These are phyloP conservation scores for Brettanomyces bruxellensis DNA, from an alignment of 805 yeast species.

Conservation along the genomic window DNA sequence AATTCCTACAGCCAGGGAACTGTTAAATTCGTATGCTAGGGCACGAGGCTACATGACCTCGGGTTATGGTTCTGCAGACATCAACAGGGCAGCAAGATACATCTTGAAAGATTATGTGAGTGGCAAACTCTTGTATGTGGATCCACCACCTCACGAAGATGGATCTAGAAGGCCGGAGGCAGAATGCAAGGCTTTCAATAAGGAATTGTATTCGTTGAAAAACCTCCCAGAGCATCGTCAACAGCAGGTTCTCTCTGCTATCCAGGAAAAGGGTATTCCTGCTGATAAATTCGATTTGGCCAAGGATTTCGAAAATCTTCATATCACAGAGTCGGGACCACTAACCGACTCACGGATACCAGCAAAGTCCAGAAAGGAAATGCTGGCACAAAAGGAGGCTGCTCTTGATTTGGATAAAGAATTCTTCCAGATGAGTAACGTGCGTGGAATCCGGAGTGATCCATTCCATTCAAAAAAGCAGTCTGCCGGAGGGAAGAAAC, in stretches of 20 bases:
- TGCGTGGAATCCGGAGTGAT: constrained; percentile 51
- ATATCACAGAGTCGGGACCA: constrained; percentile 49
- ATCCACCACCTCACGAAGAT: constrained; percentile 78
- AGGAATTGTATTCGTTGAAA: constrained; percentile 58
- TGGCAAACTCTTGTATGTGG: constrained; percentile 77
- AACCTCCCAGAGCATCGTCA: constrained; percentile 65
- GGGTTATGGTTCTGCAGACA: constrained; percentile 95
- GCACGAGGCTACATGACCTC: constrained; percentile 98
- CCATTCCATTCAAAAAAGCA: constrained; percentile 62
- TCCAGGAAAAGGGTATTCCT: constrained; percentile 43
- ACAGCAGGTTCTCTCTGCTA: constrained; percentile 60
- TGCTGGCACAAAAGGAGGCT: constrained; percentile 32
- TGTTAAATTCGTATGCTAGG: constrained; percentile 86
- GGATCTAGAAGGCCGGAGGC: constrained; percentile 43
- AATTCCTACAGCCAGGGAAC: constrained; percentile 79
- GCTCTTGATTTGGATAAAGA: constrained; percentile 81
- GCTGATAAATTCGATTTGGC: constrained; percentile 53
- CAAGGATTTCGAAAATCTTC: constrained; percentile 59
- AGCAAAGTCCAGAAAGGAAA: neutral
- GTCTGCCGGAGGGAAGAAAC: constrained; percentile 62
- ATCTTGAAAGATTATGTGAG: constrained; percentile 90
- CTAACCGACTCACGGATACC: neutral
- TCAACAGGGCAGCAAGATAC: constrained; percentile 87
- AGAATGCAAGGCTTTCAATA: constrained; percentile 59
- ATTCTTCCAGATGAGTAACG: constrained; percentile 63